Evolutionary conservation across 108 stramenopile genomes (phyloP).

Genomic region (Fragilaria radians): DNA sequence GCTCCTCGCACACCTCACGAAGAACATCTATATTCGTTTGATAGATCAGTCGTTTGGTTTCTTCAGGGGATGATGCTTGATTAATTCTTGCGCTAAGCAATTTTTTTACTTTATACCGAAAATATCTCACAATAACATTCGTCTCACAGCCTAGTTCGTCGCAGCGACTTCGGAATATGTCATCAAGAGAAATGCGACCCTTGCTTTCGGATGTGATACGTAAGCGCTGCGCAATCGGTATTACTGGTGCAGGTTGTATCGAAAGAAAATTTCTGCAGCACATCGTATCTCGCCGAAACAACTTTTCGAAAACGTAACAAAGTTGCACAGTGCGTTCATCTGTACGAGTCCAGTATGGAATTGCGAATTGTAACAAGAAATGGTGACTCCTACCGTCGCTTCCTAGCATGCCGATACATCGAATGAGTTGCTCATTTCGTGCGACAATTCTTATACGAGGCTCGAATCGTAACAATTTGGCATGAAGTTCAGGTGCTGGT

Average conservation of each 20-base stretch:
- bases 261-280: slow-evolving; percentile 52
- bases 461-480: slow-evolving; percentile 68
- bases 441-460: slow-evolving; percentile 43
- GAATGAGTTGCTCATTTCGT: slow-evolving; percentile 63
- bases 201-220: slow-evolving; percentile 58
- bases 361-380: slow-evolving; percentile 75
- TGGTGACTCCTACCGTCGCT: slow-evolving; percentile 69
- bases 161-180: slow-evolving; percentile 27
- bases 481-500: slow-evolving; percentile 78
- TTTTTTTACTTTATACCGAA: slow-evolving; percentile 31
- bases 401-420: slow-evolving; percentile 73
- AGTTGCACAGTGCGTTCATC: slow-evolving; percentile 78
- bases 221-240: slow-evolving; percentile 81
- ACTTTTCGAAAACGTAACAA: slow-evolving; percentile 55
- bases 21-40: slow-evolving; percentile 42
- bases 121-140: slow-evolving; percentile 9
- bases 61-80: slow-evolving; percentile 15
- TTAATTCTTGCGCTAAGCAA: slow-evolving; percentile 7
- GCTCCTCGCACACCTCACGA: slow-evolving; percentile 37
- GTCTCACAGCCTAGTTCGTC: slow-evolving; percentile 10
- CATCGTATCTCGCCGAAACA: slow-evolving; percentile 43
- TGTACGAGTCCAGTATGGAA: slow-evolving; percentile 80
- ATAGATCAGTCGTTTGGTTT: slow-evolving; percentile 14
- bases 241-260: slow-evolving; percentile 62
- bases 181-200: slow-evolving; percentile 54